Percentiles rank a stretch among this genome's conserved stretches.
Conservation (phyloP, 1,139 yeast species). For the Suhomyces coccinellae region DNA sequence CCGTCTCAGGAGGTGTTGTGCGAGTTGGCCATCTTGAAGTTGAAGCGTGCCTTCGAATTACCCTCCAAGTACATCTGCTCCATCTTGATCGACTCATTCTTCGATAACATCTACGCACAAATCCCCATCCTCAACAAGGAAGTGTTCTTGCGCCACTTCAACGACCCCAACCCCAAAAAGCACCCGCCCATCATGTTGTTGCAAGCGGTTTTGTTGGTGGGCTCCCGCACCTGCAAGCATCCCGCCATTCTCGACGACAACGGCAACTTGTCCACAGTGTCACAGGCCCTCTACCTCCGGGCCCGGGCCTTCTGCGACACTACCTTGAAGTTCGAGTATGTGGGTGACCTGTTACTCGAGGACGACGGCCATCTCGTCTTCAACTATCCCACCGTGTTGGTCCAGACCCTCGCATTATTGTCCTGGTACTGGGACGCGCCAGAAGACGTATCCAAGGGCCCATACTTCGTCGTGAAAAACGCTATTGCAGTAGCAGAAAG, state of each 20-base stretch:
- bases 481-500: slow-evolving; percentile 14
- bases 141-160: slow-evolving; percentile 15
- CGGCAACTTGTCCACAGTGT: slow-evolving; percentile 8
- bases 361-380: slow-evolving; percentile 17
- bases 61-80: slow-evolving; percentile 14
- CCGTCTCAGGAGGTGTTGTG: slow-evolving; percentile 13
- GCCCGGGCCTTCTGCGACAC: slow-evolving; percentile 16
- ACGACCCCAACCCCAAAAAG: slow-evolving; percentile 16
- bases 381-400: slow-evolving; percentile 15
- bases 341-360: slow-evolving; percentile 12
- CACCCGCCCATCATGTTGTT: slow-evolving; percentile 17
- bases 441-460: slow-evolving; percentile 14
- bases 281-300: slow-evolving; percentile 13
- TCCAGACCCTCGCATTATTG: slow-evolving; percentile 14
- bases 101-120: slow-evolving; percentile 12
- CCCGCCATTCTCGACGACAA: slow-evolving; percentile 16
- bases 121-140: slow-evolving; percentile 16
- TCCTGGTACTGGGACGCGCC: slow-evolving; percentile 20
- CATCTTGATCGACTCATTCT: slow-evolving; percentile 4
- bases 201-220: slow-evolving; percentile 17
- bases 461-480: slow-evolving; percentile 8
- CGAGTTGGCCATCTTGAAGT: slow-evolving; percentile 15
- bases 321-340: slow-evolving; percentile 15
- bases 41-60: slow-evolving; percentile 15
- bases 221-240: slow-evolving; percentile 14